Evolutionary conservation across 768 basidiomycete genomes (phyloP).

Genomic region (Lactifluus rugatus): DNA sequence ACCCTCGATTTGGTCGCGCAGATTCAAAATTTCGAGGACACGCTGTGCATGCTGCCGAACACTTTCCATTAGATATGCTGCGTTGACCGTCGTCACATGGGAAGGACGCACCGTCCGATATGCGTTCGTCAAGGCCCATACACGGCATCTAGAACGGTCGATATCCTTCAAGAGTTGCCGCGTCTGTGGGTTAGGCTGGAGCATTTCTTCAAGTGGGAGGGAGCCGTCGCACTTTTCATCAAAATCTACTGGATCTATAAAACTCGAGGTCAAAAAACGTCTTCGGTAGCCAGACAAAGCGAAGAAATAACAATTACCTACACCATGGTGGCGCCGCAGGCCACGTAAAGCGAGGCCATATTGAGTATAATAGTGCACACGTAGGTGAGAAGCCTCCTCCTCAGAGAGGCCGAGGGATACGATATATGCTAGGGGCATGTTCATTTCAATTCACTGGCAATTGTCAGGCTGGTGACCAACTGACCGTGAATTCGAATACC

Average conservation of each 20-base stretch:
- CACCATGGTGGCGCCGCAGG: constrained; percentile 61
- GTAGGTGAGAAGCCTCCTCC: constrained; percentile 59
- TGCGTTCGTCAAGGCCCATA: constrained; percentile 85
- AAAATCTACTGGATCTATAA: constrained; percentile 74
- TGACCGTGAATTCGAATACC: constrained; percentile 66
- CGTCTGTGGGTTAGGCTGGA: constrained; percentile 50
- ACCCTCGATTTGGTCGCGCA: constrained; percentile 65
- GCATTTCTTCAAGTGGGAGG: constrained; percentile 72
- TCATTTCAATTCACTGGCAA: neutral
- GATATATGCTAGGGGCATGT: constrained; percentile 51
- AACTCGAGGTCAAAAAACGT: neutral
- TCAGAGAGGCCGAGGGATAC: constrained; percentile 56
- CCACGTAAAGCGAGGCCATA: constrained; percentile 81
- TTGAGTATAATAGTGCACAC: constrained; percentile 62
- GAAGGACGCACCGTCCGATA: constrained; percentile 49
- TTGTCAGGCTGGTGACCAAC: constrained; percentile 9
- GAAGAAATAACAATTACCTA: constrained; percentile 38
- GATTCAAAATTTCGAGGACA: constrained; percentile 61
- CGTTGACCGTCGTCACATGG: too few species aligned
- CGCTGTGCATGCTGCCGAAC: constrained; percentile 62
- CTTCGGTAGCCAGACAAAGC: neutral
- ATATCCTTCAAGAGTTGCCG: constrained; percentile 69
- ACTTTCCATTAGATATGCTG: neutral
- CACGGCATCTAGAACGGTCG: constrained; percentile 62
- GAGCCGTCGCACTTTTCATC: constrained; percentile 77